These are phyloP conservation scores for Zygosaccharomyces sapae DNA, from an alignment of 1,139 yeast species.

Conservation along the genomic window DNA sequence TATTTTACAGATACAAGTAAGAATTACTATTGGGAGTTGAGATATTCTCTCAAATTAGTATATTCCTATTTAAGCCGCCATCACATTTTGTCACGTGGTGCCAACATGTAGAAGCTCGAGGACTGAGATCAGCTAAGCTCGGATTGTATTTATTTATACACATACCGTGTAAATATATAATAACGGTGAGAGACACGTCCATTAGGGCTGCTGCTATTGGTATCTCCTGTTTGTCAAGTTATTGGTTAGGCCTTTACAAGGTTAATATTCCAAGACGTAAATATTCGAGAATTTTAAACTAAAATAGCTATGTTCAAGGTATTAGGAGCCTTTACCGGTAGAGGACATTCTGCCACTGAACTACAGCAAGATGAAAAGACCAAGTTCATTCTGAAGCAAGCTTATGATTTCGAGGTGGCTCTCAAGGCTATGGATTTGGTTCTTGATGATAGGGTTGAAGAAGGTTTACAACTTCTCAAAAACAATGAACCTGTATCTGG, in stretches of 20 bases:
- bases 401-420: slow-evolving; percentile 63
- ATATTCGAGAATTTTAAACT: no score
- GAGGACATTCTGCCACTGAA: slow-evolving; percentile 14
- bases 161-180: background rate
- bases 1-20: no score
- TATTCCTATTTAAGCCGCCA: background rate
- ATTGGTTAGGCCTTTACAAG: background rate
- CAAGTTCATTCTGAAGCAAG: slow-evolving; percentile 41
- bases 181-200: background rate
- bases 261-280: no score
- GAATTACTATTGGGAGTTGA: no score
- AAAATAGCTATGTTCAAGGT: slow-evolving; percentile 30
- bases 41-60: background rate
- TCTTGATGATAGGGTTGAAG: slow-evolving; percentile 77
- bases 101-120: background rate
- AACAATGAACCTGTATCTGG: slow-evolving; percentile 38
- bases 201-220: background rate
- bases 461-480: slow-evolving; percentile 61
- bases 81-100: background rate
- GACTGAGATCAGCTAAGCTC: background rate
- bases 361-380: slow-evolving; percentile 27
- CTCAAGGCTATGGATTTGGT: slow-evolving; percentile 87
- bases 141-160: background rate
- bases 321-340: slow-evolving; percentile 28
- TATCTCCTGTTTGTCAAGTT: background rate